Evolutionary conservation across 2,329 filamentous ascomycete genomes (phyloP).

Genomic region (Sordariomycetes sp.): DNA sequence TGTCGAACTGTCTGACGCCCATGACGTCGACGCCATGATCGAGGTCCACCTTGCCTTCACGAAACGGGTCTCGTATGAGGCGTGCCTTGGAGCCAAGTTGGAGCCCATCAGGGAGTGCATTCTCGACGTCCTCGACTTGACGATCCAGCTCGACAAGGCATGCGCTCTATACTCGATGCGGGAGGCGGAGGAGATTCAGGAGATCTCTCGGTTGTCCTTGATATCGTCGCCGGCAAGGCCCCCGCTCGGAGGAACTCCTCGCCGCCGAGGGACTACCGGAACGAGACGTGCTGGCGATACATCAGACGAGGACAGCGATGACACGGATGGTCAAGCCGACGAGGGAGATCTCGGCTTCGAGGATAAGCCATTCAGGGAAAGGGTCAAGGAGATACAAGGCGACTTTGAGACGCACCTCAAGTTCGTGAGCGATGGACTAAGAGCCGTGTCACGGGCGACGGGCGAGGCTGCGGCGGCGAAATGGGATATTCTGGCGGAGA

Average conservation of each 20-base stretch:
- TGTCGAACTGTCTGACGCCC: slow-evolving; percentile 43
- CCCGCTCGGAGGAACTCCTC: neutral
- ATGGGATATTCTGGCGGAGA: slow-evolving; percentile 77
- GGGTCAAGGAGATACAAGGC: slow-evolving; percentile 43
- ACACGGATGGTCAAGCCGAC: slow-evolving; percentile 6
- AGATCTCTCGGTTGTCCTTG: slow-evolving; percentile 26
- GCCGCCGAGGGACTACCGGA: slow-evolving; percentile 6
- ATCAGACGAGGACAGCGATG: slow-evolving; percentile 24
- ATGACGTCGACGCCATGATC: slow-evolving; percentile 76
- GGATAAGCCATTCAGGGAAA: slow-evolving; percentile 34
- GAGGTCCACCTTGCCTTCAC: slow-evolving; percentile 55
- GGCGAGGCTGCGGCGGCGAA: slow-evolving; percentile 47
- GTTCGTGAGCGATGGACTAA: slow-evolving; percentile 64
- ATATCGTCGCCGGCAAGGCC: slow-evolving; percentile 17
- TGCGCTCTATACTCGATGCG: slow-evolving; percentile 29
- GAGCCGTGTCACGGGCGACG: slow-evolving; percentile 64
- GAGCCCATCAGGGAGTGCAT: slow-evolving; percentile 62
- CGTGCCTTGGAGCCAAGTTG: slow-evolving; percentile 59
- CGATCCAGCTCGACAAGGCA: slow-evolving; percentile 56
- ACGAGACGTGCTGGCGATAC: slow-evolving; percentile 12
- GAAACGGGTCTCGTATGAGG: slow-evolving; percentile 51
- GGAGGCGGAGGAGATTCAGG: slow-evolving; percentile 19
- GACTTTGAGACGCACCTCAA: slow-evolving; percentile 56
- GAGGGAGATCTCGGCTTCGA: slow-evolving; percentile 4
- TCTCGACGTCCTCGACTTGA: slow-evolving; percentile 66